Base-by-base conservation (phyloP, 768 basidiomycete species). In the Sporobolomyces pararoseus region DNA sequence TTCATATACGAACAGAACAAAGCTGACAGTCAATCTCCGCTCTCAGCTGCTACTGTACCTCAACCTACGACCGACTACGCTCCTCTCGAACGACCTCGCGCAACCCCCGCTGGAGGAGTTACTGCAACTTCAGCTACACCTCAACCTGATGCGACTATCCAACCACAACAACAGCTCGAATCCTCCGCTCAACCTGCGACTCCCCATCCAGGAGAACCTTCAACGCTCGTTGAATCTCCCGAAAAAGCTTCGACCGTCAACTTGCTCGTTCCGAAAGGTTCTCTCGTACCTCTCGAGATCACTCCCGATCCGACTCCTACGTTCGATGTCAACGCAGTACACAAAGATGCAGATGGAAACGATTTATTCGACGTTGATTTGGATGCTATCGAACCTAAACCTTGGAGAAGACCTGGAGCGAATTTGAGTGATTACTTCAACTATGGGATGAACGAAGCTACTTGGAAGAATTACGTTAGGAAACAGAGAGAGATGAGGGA, bases 361-460 rank as follows among this genome's bases (percentile, higher is more conserved):
- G 66, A 67, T 75, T 53, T 81, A 73, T 53, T 79, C 75, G 64
- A 79, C 78, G 39, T 76, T 63, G 75, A 77, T 68, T 31, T 75
- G 35, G 75, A 77, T 44, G 62, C 55, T n/a, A 49, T 77, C 31
- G 75, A 77, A 53, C 78, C 79, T 25, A 77, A 79, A 54, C 78
- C 77, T 6, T 99, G 96, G 96, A 83, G 96, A 70, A 81, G 87
- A 67, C 89, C 93, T 12, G 96, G 96, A 39, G 87, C 90, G 6
- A 92, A 96, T 81, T 83, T 96, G 70, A 89, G 89, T 74, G 94
- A 97, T 81, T 99, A 93, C 89, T 99, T 99, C 81, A 98, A 99
- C 80, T 98, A 96, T 75, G 96, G 96, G 0, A 98, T 98, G 77
- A 96, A 99, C 79, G 96, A 99, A 80, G 84, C 90, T 21, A 89